Evolutionary conservation across 257 asterid species (phyloP), one percentile per base, ranked within the genome.

Genomic region (Solanum megistacrolobum): DNA sequence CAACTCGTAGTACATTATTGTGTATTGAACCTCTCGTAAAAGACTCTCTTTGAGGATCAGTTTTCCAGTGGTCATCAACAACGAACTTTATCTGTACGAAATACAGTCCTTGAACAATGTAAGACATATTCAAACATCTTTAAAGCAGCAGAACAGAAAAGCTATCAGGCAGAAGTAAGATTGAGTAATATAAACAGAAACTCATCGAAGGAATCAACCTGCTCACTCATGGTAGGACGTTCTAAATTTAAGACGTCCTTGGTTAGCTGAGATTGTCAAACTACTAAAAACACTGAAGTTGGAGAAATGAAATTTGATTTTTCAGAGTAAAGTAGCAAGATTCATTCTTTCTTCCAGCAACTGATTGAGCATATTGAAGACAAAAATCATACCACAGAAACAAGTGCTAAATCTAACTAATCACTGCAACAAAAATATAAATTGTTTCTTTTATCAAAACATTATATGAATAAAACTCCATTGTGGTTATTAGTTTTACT

Each of bases 1-100:
- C 93, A 62, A 96, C 99, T 78, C 97, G 96, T 84, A 96, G 98
- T 89, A 97, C 86, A 93, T 97, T 97, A 94, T 97, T 97, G 84
- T 92, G 94, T 85, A 93, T 35, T 83, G 90, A 84, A 87, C 91
- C 93, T 88, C 89, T 91, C 43, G 87, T 89, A 43, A 90, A 48
- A 6, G 95, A 88, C 90, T 97, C 99, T 90, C 90, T 93, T 31
- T 89, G 91, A 71, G 98, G 95, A 91, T 97, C 98, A 69, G 90
- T 85, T 29, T 73, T 92, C 99, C 99, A 97, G 52, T 90, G 92
- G 25, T 96, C 98, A 75, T 97, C 98, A 0, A 94, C 89, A 66
- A 97, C 83, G 87, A 96, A 97, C 89, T 97, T 97, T 92, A 97
- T 96, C 99, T 97, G 97, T 91, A 78, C 27, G 60, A 2, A 14